Base-by-base conservation (phyloP, 2,329 filamentous ascomycete genomes). In the Periconia digitata region DNA sequence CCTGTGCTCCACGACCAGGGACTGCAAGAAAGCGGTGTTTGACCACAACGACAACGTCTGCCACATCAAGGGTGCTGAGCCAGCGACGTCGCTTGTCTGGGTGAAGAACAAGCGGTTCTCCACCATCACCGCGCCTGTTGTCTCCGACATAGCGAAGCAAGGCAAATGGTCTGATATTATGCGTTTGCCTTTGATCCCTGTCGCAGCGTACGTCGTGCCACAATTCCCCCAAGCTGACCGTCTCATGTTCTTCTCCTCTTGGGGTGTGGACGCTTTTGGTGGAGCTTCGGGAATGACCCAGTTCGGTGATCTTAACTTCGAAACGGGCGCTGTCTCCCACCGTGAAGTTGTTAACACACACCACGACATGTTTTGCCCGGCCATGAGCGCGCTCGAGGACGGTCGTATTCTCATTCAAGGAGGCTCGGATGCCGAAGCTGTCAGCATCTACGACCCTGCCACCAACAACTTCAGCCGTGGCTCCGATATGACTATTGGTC, bases 351-450 rank as follows among this genome's bases (percentile, higher is more conserved):
- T 55, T 8, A 64, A 78, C 49, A 81, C 76, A 0, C 55, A 72
- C 3, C 77, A 81, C 54, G 78, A 81, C 56, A 82, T 81, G 79
- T 82, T 81, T 54, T 83, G 80, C 56, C 79, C 81, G 0, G 81
- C 80, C 2, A 79, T 83, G 43, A 43, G 74, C 7, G 63, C 77
- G 12, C 76, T 79, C 46, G 72, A 72, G 15, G 65, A 74, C 7
- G 81, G 80, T 0, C 68, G 72, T 8, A 72, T 82, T 7, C 58
- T 84, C 2, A 75, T 85, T 6, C 79, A 76, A 0, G 82, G 83
- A 6, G 82, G 82, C 1, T 74, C 75, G 20, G 72, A 76, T 46
- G 75, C 76, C 6, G 60, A 68, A 6, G 74, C 74, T 36, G 80
- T 77, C 1, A 80, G 76, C 44, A 56, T 66, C 16, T 68, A 66